A percentile compares a stretch with the other conserved stretches of the same genome.
These are phyloP conservation scores for Aspergillus cavernicola DNA, from an alignment of 495 filamentous ascomycete species.

Conservation along the genomic window DNA sequence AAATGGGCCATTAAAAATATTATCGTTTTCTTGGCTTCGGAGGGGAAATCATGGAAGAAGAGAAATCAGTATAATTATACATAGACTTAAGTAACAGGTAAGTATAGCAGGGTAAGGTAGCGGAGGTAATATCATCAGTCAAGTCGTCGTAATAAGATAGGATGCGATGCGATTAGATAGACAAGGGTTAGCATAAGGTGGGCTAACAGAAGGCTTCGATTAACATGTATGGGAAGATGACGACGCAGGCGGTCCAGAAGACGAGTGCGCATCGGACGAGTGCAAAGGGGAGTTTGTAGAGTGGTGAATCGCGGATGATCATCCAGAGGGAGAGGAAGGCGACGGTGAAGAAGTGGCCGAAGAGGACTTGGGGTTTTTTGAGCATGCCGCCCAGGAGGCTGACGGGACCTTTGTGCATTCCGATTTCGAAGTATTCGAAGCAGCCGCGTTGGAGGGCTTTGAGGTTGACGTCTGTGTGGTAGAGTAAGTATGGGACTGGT, in stretches of 20 bases:
- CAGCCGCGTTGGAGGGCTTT: constrained; percentile 82
- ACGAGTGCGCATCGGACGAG: constrained; percentile 60
- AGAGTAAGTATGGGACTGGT: constrained; percentile 8
- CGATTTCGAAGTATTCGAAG: constrained; percentile 86
- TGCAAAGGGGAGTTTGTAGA: constrained; percentile 58
- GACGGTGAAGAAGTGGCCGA: constrained; percentile 92
- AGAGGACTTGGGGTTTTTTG: constrained; percentile 69
- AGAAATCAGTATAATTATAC: background rate
- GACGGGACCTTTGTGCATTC: constrained; percentile 71
- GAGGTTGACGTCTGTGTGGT: constrained; percentile 63
- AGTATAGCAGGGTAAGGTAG: background rate
- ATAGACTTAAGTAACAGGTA: background rate
- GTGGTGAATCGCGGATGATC: constrained; percentile 52
- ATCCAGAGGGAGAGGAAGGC: constrained; percentile 87
- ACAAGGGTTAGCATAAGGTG: background rate
- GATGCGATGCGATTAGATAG: background rate
- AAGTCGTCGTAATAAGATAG: background rate
- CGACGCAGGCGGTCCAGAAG: constrained; percentile 82
- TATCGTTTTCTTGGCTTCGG: no score
- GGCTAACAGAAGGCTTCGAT: constrained; percentile 31
- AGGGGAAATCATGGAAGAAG: background rate
- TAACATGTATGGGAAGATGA: constrained; percentile 79
- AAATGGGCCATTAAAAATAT: no score
- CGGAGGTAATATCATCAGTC: background rate
- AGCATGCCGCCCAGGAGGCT: constrained; percentile 83